Percentiles rank a stretch among this genome's conserved stretches.
phyloP scores from a whole-genome alignment of 2,329 filamentous ascomycete species.

The Aspergillus pseudoglaucus region DNA sequence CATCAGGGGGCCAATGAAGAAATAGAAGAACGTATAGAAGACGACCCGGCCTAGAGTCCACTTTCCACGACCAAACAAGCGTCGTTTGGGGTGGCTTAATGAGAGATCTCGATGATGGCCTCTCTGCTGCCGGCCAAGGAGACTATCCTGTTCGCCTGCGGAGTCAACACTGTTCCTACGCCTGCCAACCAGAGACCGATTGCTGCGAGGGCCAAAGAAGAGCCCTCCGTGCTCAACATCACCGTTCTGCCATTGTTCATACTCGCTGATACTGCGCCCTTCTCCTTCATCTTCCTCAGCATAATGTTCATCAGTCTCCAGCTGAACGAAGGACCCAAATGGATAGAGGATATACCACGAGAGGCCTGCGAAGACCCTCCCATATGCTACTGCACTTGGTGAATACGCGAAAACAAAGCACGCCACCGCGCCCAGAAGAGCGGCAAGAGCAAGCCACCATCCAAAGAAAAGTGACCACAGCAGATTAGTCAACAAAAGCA shows the following conservation, averaged over 20 bases:
- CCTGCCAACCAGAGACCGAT: constrained; percentile 74
- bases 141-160: constrained; percentile 78
- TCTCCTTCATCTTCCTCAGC: constrained; percentile 91
- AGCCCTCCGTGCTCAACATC: constrained; percentile 92
- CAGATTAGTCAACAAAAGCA: constrained; percentile 82
- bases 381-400: constrained; percentile 78
- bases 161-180: constrained; percentile 87
- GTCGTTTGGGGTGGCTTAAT: constrained; percentile 58
- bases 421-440: constrained; percentile 64
- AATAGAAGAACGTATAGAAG: constrained; percentile 96
- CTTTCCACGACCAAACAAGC: constrained; percentile 88
- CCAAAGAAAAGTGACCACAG: constrained; percentile 88
- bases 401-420: constrained; percentile 76
- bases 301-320: constrained; percentile 91
- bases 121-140: constrained; percentile 64
- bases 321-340: constrained; percentile 90
- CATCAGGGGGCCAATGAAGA: constrained; percentile 77
- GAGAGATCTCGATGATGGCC: constrained; percentile 39
- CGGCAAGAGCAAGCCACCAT: constrained; percentile 85
- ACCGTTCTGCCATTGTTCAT: constrained; percentile 97
- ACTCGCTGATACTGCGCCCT: constrained; percentile 94
- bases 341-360: constrained; percentile 87
- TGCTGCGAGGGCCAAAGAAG: constrained; percentile 80
- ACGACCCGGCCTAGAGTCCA: constrained; percentile 93
- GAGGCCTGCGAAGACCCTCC: constrained; percentile 74